Evolutionary conservation across 352 stramenopile genomes (phyloP), one percentile per base, ranked within the genome.

Genomic region (Phytophthora tentaculata): DNA sequence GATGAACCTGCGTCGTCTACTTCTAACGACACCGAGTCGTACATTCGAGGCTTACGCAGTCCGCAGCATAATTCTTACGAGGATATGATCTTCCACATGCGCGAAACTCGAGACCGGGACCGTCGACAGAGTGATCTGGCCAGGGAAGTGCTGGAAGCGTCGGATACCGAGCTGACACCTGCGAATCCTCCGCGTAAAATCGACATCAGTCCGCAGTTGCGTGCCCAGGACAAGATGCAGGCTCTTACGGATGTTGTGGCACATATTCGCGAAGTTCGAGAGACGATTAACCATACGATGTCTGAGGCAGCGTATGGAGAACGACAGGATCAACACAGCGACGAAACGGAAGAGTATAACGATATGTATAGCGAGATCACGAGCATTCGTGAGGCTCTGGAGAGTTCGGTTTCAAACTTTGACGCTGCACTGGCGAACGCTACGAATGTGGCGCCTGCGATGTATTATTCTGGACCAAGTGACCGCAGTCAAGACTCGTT

Each of bases 281-380:
- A 90, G 17, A 92, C 84, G 0, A 92, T 92, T 43, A 88, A 90
- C 49, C 60, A 88, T 10, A 81, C 81, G 0, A 84, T 90, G 55
- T 86, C 84, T 0, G 81, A 90, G 29, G 80, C 75, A 58, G 63
- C 53, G 23, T 71, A 68, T 26, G 71, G 37, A 66, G 69, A 72
- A 56, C 71, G 50, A 3, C 70, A 81, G 35, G 71, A 81, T 10
- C 76, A 86, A 14, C 59, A 69, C 13, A 73, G 62, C 14, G 61
- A 76, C 32, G 62, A 64, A 22, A 50, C 56, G 2, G 65, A 77
- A 20, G 71, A 70, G 28, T 86, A 78, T 48, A 83, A 80, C 22
- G 79, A 89, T 19, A 74, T 89, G 50, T 86, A 82, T 69, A 76
- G 76, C 44, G 77, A 86, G 28, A 79, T 88, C 35, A 76, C 74